Evolutionary conservation across 2,329 filamentous ascomycete species (phyloP).

Genomic region (Xylariales sp.): DNA sequence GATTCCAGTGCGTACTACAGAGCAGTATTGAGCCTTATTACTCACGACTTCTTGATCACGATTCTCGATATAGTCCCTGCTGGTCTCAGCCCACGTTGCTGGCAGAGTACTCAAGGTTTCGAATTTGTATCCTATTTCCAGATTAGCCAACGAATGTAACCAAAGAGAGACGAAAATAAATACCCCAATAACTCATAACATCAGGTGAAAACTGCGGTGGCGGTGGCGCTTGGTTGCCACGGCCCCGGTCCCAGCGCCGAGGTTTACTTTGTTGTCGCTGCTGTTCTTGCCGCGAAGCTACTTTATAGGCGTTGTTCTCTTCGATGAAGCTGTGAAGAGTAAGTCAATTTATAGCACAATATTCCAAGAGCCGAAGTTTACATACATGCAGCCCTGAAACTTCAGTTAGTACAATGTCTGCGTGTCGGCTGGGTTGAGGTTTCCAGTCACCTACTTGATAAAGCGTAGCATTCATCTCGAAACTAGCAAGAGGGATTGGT

Average conservation of each 20-base stretch:
- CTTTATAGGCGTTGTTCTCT: constrained; percentile 76
- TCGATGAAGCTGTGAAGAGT: constrained; percentile 70
- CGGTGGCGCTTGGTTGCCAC: constrained; percentile 2
- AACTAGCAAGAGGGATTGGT: constrained; percentile 47
- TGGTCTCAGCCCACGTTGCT: constrained; percentile 66
- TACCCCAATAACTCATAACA: constrained; percentile 91
- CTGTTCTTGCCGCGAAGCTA: constrained; percentile 57
- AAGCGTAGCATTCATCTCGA: constrained; percentile 92
- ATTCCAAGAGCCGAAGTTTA: background rate
- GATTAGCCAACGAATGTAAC: constrained; percentile 4
- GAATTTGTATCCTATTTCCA: constrained; percentile 83
- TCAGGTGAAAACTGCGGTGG: constrained; percentile 53
- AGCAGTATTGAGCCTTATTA: constrained; percentile 95
- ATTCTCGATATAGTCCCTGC: constrained; percentile 73
- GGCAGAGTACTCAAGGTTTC: constrained; percentile 79
- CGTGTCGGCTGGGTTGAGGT: too few relatives aligned
- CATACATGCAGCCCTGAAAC: constrained; percentile 56
- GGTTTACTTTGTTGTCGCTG: constrained; percentile 44
- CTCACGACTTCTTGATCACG: constrained; percentile 70
- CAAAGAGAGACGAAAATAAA: background rate
- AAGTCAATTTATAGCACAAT: constrained; percentile 1
- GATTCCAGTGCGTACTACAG: constrained; percentile 83
- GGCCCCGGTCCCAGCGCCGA: constrained; percentile 13
- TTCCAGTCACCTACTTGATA: constrained; percentile 75
- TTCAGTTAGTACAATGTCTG: too few relatives aligned